Conservation (phyloP, 1,284 basidiomycete species). For the Tilletia indica region DNA sequence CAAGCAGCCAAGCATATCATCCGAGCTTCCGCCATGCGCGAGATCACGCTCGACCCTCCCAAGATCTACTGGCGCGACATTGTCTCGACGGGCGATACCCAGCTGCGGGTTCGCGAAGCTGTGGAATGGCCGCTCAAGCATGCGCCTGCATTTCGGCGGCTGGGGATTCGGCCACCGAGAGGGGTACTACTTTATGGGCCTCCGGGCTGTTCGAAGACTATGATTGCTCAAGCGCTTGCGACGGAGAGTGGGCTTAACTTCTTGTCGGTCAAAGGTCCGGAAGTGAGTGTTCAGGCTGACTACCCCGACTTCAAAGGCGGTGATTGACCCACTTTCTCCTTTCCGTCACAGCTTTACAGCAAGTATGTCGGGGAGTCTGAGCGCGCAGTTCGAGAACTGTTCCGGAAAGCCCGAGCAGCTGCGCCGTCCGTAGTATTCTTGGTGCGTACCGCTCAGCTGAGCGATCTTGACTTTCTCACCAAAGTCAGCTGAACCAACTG, state of each 20-base stretch:
- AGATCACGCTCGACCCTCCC: slow-evolving; percentile 82
- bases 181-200: slow-evolving; percentile 94
- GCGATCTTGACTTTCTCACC: not conserved
- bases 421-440: slow-evolving; percentile 95
- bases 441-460: slow-evolving; percentile 61
- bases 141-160: slow-evolving; percentile 75
- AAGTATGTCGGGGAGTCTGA: slow-evolving; percentile 99
- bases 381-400: slow-evolving; percentile 87
- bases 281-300: slow-evolving; percentile 62
- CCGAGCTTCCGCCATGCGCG: slow-evolving; percentile 89
- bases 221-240: slow-evolving; percentile 89
- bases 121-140: slow-evolving; percentile 87
- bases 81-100: slow-evolving; percentile 41
- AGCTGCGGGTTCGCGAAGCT: slow-evolving; percentile 44
- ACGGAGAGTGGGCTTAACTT: slow-evolving; percentile 95
- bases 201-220: slow-evolving; percentile 94
- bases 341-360: slow-evolving; percentile 69
- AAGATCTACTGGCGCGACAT: slow-evolving; percentile 82
- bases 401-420: slow-evolving; percentile 87
- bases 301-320: slow-evolving; percentile 4
- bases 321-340: not conserved
- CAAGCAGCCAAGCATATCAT: slow-evolving; percentile 71
- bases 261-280: slow-evolving; percentile 94
- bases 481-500: too few relatives aligned
- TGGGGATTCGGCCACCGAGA: slow-evolving; percentile 84